These are phyloP conservation scores for Diutina pseudorugosa DNA, from an alignment of 1,139 yeast species.

Conservation along the genomic window DNA sequence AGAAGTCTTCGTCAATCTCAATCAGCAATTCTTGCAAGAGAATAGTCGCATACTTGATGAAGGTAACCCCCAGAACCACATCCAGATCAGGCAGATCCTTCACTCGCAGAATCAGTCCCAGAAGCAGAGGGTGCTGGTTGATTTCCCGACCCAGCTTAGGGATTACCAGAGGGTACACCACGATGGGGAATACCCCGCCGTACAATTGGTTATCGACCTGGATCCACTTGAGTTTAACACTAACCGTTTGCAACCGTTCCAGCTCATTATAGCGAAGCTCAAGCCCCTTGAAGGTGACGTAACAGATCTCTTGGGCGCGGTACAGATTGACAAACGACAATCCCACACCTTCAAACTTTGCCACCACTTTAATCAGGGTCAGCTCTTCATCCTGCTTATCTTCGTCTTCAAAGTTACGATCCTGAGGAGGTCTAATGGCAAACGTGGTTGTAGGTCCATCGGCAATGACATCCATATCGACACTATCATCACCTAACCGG, in stretches of 20 bases:
- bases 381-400: conserved; percentile 39
- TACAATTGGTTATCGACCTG: conserved; percentile 88
- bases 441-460: conserved; percentile 93
- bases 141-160: conserved; percentile 79
- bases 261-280: conserved; percentile 78
- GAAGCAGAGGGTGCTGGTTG: conserved; percentile 82
- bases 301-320: conserved; percentile 65
- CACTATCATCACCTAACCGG: conserved; percentile 51
- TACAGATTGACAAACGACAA: conserved; percentile 62
- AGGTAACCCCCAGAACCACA: conserved; percentile 48
- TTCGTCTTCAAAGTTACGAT: not conserved
- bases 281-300: conserved; percentile 67
- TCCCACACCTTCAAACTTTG: conserved; percentile 81
- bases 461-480: conserved; percentile 86
- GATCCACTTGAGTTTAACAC: conserved; percentile 82
- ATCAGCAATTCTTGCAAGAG: conserved; percentile 83
- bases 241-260: conserved; percentile 67
- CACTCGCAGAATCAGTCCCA: conserved; percentile 72
- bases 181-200: conserved; percentile 81
- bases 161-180: conserved; percentile 83
- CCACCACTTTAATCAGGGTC: conserved; percentile 45
- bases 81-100: conserved; percentile 64
- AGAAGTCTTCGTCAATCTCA: conserved; percentile 88
- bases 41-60: conserved; percentile 83
- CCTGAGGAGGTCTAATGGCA: conserved; percentile 32